These are phyloP conservation scores for Suhomyces chickasaworum DNA, from an alignment of 1,139 yeast genomes.

Conservation along the genomic window DNA sequence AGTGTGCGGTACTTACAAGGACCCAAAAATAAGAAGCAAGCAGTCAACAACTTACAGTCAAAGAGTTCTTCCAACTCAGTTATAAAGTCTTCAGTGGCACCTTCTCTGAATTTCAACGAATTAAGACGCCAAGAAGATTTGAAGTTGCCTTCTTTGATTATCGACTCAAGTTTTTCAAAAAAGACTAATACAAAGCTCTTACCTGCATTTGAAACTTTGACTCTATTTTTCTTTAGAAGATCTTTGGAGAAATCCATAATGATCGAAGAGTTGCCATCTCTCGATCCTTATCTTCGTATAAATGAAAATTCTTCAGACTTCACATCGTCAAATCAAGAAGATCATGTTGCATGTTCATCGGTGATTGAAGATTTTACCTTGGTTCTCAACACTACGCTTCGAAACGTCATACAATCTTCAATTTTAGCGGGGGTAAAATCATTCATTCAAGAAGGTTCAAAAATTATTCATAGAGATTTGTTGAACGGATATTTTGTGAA, in stretches of 20 bases:
- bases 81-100: constrained; percentile 1
- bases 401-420: constrained; percentile 64
- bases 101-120: background rate
- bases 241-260: constrained; percentile 82
- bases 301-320: constrained; percentile 6
- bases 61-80: constrained; percentile 1
- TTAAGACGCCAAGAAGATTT: constrained; percentile 20
- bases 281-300: constrained; percentile 33
- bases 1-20: constrained; percentile 50
- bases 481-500: constrained; percentile 46
- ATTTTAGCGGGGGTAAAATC: constrained; percentile 55
- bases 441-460: constrained; percentile 41
- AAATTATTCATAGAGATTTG: constrained; percentile 39
- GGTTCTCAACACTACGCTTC: constrained; percentile 65
- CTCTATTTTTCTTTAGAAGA: constrained; percentile 68
- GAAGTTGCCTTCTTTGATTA: constrained; percentile 54
- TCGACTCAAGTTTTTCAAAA: constrained; percentile 59
- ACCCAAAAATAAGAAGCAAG: background rate
- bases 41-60: background rate
- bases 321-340: constrained; percentile 32
- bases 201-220: constrained; percentile 64
- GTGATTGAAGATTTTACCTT: constrained; percentile 84
- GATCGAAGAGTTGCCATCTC: constrained; percentile 71
- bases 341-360: constrained; percentile 73
- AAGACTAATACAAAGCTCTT: constrained; percentile 58